Evolutionary conservation across 108 stramenopile genomes (phyloP).

Genomic region (Cyclotella sp.): DNA sequence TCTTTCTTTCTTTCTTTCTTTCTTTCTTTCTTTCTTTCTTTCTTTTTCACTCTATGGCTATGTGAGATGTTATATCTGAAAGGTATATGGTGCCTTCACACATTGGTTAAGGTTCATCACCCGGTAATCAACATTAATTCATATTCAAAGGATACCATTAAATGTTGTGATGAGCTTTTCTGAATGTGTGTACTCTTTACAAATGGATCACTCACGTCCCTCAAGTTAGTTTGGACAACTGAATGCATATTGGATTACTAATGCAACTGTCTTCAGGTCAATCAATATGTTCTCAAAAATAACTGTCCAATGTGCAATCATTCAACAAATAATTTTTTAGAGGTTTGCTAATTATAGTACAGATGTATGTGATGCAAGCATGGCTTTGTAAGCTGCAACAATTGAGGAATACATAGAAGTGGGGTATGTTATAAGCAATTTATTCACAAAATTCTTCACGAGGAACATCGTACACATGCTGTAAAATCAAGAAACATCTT

Average conservation of each 20-base stretch:
- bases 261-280: slow-evolving; percentile 29
- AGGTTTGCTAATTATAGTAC: too few relatives aligned
- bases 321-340: slow-evolving; percentile 44
- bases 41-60: too few relatives aligned
- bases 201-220: slow-evolving; percentile 6
- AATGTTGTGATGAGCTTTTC: neutral
- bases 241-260: slow-evolving; percentile 13
- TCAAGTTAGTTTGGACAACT: neutral
- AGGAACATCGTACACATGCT: neutral
- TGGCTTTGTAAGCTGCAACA: slow-evolving; percentile 30
- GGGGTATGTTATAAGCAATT: slow-evolving; percentile 18
- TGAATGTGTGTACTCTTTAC: too few relatives aligned
- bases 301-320: slow-evolving; percentile 2
- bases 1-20: too few relatives aligned
- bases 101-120: slow-evolving; percentile 58
- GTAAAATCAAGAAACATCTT: too few relatives aligned
- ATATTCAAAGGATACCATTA: slow-evolving; percentile 20
- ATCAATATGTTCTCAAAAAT: too few relatives aligned
- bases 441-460: neutral
- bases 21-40: too few relatives aligned
- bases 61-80: too few relatives aligned
- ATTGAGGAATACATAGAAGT: slow-evolving; percentile 48
- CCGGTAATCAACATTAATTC: too few relatives aligned
- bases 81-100: slow-evolving; percentile 25
- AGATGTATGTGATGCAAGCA: too few relatives aligned